Conservation (phyloP, 768 basidiomycete species). For the Antrodiella citrinella region DNA sequence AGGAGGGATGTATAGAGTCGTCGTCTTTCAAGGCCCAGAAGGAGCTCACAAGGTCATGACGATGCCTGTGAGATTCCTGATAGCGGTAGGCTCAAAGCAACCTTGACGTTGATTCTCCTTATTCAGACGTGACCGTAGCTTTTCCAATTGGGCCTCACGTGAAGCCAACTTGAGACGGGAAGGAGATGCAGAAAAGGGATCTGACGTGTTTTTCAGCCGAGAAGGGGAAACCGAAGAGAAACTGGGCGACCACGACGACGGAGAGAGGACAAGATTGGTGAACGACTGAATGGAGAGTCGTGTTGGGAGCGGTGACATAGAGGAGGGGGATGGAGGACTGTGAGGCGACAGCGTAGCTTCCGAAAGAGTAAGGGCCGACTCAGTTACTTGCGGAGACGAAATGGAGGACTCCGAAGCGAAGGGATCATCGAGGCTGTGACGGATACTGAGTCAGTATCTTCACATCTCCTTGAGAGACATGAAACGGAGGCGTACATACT, state of each 20-base stretch:
- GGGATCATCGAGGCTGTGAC: not conserved
- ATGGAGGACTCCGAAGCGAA: not conserved
- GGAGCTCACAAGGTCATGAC: not conserved
- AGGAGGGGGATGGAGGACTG: slow-evolving; percentile 32
- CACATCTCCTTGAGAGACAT: not conserved
- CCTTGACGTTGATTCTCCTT: slow-evolving; percentile 17
- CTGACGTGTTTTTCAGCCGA: slow-evolving; percentile 9
- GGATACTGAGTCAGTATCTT: not conserved
- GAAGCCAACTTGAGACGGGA: slow-evolving; percentile 38
- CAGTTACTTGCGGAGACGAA: slow-evolving; percentile 26
- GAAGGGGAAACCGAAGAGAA: slow-evolving; percentile 9
- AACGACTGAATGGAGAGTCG: slow-evolving; percentile 53
- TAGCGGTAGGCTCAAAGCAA: not conserved
- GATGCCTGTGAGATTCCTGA: not conserved
- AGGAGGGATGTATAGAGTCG: not conserved
- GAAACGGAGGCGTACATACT: slow-evolving; percentile 17
- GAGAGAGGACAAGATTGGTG: slow-evolving; percentile 53
- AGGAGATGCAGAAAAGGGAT: slow-evolving; percentile 9
- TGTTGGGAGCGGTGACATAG: slow-evolving; percentile 44
- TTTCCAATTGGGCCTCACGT: slow-evolving; percentile 59
- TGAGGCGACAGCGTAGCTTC: slow-evolving; percentile 10
- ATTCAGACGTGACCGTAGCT: slow-evolving; percentile 48
- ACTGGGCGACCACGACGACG: slow-evolving; percentile 34
- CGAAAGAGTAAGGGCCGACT: slow-evolving; percentile 25
- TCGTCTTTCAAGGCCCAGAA: too few species aligned